Evolutionary conservation across 306 rosid genomes (phyloP).

Genomic region (Cajanus cajan): DNA sequence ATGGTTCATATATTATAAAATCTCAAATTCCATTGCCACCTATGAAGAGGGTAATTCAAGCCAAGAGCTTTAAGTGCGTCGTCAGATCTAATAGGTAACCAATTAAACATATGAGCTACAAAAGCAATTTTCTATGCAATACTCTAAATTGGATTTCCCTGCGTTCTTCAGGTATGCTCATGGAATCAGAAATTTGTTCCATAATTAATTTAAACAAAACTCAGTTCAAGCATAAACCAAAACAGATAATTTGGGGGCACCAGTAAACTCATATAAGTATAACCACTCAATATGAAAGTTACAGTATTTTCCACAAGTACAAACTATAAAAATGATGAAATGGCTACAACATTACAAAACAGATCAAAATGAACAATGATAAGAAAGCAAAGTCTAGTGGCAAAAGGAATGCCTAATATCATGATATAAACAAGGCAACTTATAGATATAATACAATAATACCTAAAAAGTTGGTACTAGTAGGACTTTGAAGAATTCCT

Average conservation of each 20-base stretch:
- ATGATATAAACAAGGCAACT: conserved; percentile 29
- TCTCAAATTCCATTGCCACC: not conserved
- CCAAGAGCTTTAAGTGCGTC: not conserved
- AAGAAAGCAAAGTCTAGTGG: conserved; percentile 3
- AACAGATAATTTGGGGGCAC: not conserved
- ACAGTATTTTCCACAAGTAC: not conserved
- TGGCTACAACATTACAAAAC: conserved; percentile 30
- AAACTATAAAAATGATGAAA: conserved; percentile 22
- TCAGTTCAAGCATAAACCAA: not conserved
- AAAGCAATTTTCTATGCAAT: not conserved
- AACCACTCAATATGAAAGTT: conserved; percentile 25
- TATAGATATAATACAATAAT: conserved; percentile 17
- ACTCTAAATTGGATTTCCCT: not conserved
- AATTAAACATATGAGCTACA: not conserved
- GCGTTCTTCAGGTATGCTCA: not conserved
- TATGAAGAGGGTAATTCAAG: not conserved
- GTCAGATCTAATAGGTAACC: not conserved
- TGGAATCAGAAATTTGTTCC: not conserved
- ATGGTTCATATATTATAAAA: not conserved
- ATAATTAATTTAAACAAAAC: not conserved
- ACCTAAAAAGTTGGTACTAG: conserved; percentile 12
- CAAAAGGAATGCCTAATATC: conserved; percentile 13
- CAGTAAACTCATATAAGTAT: not conserved
- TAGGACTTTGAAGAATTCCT: not conserved
- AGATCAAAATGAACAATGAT: conserved; percentile 8